Base-by-base conservation (phyloP, 1,284 basidiomycete species). In the Abortiporus biennis region DNA sequence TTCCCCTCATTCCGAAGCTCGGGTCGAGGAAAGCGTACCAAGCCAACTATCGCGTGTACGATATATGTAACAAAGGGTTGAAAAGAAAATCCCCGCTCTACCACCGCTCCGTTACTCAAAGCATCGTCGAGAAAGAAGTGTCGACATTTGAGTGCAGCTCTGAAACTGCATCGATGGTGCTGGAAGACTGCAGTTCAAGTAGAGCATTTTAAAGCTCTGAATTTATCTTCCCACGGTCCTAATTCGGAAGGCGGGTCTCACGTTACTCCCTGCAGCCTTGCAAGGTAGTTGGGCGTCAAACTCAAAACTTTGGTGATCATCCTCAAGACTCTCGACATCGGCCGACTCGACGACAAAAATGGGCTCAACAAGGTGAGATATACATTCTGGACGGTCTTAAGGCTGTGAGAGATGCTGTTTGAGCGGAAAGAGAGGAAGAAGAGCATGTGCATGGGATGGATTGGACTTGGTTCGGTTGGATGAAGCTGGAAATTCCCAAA, bases 281-380 rank as follows among this genome's bases (percentile, higher is more conserved):
- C 25, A 42, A 29, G n/a, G 27, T 29, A 42, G 9, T 6, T 5
- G 40, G 33, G 4, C 9, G 31, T 13, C 5, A 9, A 36, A 19
- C 12, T 24, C 24, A 32, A 44, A 37, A 46, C 34, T 41, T 38
- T 38, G 43, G 40, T 42, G 43, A 50, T 40, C 47, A 51, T 50
- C 47, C 47, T 54, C 54, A 56, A 54, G 57, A 59, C 59, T 48
- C 48, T 56, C 53, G 55, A 59, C 53, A 59, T 46, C 51, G 58
- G 56, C 51, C 54, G 54, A 43, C 38, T 52, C 51, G 48, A 54
- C 56, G 57, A 60, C 55, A 55, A 76, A 69, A 69, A 85, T 85
- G 81, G 81, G 80, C 59, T 85, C 80, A 52, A 84, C 81, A 68
- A 80, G 81, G 80, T 84, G 66, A 74, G 80, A 63, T 47, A 57